phyloP scores from a whole-genome alignment of 2,329 filamentous ascomycete genomes.

The Nigrograna mackinnonii region DNA sequence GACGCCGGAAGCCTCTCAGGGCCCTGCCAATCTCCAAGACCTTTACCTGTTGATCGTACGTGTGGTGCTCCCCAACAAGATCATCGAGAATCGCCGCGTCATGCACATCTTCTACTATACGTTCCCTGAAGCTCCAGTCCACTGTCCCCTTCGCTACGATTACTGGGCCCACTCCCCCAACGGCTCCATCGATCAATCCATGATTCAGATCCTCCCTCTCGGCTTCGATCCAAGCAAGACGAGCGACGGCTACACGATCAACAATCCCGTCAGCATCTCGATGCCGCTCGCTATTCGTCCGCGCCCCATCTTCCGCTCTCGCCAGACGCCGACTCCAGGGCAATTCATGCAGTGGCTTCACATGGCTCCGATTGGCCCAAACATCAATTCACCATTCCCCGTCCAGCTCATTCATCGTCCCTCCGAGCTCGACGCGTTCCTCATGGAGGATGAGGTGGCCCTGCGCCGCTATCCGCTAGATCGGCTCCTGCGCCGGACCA shows the following conservation, averaged over 20 bases:
- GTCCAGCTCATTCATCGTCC: slow-evolving; percentile 7
- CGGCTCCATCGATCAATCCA: background rate
- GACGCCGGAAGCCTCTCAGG: background rate
- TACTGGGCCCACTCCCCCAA: slow-evolving; percentile 1
- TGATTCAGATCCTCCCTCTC: background rate
- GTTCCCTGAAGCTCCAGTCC: background rate
- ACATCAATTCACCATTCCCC: background rate
- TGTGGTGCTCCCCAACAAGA: slow-evolving; percentile 11
- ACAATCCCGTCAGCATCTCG: background rate
- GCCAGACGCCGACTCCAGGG: slow-evolving; percentile 9
- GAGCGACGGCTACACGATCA: background rate
- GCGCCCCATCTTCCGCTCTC: slow-evolving; percentile 11
- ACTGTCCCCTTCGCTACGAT: slow-evolving; percentile 14
- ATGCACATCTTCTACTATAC: slow-evolving; percentile 8
- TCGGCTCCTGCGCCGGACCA: slow-evolving; percentile 5
- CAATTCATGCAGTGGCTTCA: slow-evolving; percentile 13
- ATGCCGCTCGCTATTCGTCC: background rate
- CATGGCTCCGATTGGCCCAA: background rate
- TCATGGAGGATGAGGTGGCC: slow-evolving; percentile 7
- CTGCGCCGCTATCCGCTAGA: slow-evolving; percentile 4
- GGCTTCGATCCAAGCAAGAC: background rate
- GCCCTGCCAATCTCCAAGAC: slow-evolving; percentile 14
- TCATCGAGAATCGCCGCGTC: slow-evolving; percentile 12
- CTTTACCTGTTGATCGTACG: slow-evolving; percentile 14
- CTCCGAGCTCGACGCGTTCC: slow-evolving; percentile 7